Base-by-base conservation (phyloP, 2,329 filamentous ascomycete genomes). In the Fusarium sp. region DNA sequence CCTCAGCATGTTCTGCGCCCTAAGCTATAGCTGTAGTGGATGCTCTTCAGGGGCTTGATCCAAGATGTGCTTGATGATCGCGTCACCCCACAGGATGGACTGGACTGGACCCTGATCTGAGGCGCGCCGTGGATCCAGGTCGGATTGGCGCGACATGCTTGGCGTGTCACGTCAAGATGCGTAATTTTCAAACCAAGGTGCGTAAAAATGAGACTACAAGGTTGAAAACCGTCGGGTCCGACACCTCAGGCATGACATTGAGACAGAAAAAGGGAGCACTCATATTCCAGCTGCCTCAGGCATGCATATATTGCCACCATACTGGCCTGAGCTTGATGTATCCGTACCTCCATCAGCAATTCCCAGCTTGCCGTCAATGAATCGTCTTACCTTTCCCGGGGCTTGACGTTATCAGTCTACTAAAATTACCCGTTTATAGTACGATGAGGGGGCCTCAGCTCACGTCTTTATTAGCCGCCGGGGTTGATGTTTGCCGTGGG, bases 261-360 rank as follows among this genome's bases (percentile, higher is more conserved):
- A 23, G 46, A 27, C 38, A 60, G 43, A 55, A 63, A 61, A 31
- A 36, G 51, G 49, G 43, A 48, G 36, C 36, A 29, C 14, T 11
- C 9, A 32, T 21, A 42, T 4, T 29, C 25, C n/a, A 52, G 33
- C 36, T 70, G 73, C 73, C 73, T 75, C 48, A 75, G 73, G 73
- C 73, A 70, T 3, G 73, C 73, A 70, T 3, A 23, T 25, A 6
- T 36, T n/a, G 21, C 57, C 45, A 37, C 63, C 65, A 63, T 61
- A 53, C 42, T 67, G 61, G 61, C 29, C 53, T 55, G 50, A 68
- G 61, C 49, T 58, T 54, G 29, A 47, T 49, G 56, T 65, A 19
- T 19, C 19, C 19, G 19, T 19, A 49, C 57, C 53, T 63, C 43
- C 61, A 46, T 64, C 65, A 41, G 47, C 45, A 55, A 45, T 46